Evolutionary conservation across 2,329 filamentous ascomycete genomes (phyloP), one percentile per base, ranked within the genome.

Genomic region (Lasiodiplodia citricola): DNA sequence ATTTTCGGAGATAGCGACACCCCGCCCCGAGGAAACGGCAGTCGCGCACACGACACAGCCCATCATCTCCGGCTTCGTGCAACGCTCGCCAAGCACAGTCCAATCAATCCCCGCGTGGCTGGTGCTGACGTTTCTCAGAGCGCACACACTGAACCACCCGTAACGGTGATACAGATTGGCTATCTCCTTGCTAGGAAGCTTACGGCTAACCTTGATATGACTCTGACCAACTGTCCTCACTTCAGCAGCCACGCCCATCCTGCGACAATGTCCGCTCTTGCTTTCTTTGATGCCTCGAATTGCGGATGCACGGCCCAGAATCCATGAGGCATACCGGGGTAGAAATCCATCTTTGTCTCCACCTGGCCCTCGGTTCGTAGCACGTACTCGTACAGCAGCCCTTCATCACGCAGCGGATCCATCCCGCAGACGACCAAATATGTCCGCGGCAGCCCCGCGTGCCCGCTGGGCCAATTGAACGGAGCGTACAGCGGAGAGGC

Each of bases 351-450:
- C 60, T 77, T 80, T 2, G 84, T 86, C 71, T 78, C 72, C 10
- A 86, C 77, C 6, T 76, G 80, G 1, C 76, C 77, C 31, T 83
- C 80, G 66, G 83, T 82, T 41, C 80, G 76, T 68, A 88, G 72
- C 2, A 83, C 72, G 47, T 80, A 75, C 71, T 86, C 85, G 70
- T 87, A 88, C 0, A 87, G 82, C 62, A 88, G 69, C 0, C 78
- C 83, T 67, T 87, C 86, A 69, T 88, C 86, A 4, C 86, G 76
- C 2, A 85, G 70, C 0, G 82, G 82, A 72, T 88, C 87, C 69
- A 83, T 72, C 10, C 85, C 86, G 69, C 80, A 81, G 0, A 86
- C 77, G 71, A 86, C 84, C 1, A 88, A 75, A 72, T 86, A 87
- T 0, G 82, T 80, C 3, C 76, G 78, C 4, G 84, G 84, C 31